phyloP scores from a whole-genome alignment of 2,329 filamentous ascomycete genomes.

The Ceratocystis harringtonii region DNA sequence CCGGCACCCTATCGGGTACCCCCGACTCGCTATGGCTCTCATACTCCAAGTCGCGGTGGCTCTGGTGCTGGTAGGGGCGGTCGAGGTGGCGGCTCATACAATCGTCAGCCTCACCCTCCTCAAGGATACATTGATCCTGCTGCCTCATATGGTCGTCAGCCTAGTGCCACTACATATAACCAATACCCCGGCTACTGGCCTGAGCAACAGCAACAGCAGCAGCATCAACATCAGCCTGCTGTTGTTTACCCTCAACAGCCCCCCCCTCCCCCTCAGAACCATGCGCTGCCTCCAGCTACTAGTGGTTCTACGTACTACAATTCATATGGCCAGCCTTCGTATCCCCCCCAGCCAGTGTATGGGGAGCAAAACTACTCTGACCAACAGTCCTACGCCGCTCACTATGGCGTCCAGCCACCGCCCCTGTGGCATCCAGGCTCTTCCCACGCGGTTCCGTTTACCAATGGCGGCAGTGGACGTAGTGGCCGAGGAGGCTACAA shows the following conservation, averaged over 20 bases:
- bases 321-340: conserved; percentile 23
- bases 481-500: conserved; percentile 32
- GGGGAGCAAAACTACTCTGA: conserved; percentile 27
- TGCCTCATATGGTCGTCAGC: conserved; percentile 32
- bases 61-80: conserved; percentile 13
- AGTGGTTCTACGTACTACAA: conserved; percentile 10
- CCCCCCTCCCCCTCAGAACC: background rate
- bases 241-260: conserved; percentile 10
- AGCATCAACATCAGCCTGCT: conserved; percentile 8
- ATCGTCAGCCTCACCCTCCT: conserved; percentile 22
- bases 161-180: conserved; percentile 39
- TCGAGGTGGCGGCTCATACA: conserved; percentile 10
- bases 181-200: conserved; percentile 32
- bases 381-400: conserved; percentile 23
- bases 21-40: conserved; percentile 19
- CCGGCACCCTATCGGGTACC: conserved; percentile 35
- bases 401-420: conserved; percentile 27
- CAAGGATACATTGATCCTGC: conserved; percentile 31
- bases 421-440: conserved; percentile 26
- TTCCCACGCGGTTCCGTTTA: conserved; percentile 21
- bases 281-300: conserved; percentile 7
- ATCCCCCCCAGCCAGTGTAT: conserved; percentile 33
- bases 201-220: conserved; percentile 7
- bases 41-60: conserved; percentile 20
- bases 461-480: conserved; percentile 12